Percentiles rank a stretch among this genome's conserved stretches.
Evolutionary conservation across 495 filamentous ascomycete genomes (phyloP).

Genomic region (Lepidopterella palustris): DNA sequence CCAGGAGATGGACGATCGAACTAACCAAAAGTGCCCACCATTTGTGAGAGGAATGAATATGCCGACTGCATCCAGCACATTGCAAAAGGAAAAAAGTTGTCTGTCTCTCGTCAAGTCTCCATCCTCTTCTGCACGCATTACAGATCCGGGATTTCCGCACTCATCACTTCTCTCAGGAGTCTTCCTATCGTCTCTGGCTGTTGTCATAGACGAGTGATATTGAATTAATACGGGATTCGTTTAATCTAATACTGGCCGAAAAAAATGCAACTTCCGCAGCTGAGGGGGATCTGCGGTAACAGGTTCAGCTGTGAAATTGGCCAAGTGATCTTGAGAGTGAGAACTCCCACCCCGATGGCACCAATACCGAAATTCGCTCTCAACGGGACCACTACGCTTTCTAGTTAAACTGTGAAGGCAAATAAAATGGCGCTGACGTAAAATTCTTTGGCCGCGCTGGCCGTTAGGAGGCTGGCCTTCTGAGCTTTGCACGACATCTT

Average conservation of each 20-base stretch:
- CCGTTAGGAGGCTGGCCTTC: not conserved
- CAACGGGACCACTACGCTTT: conserved; percentile 32
- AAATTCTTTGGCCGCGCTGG: conserved; percentile 9
- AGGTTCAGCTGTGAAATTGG: conserved; percentile 28
- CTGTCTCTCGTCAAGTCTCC: too few species aligned
- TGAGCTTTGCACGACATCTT: too few species aligned
- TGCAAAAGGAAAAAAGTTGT: conserved; percentile 19
- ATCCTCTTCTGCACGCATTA: too few species aligned
- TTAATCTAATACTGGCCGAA: too few species aligned
- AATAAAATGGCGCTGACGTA: conserved; percentile 37
- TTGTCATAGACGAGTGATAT: too few species aligned
- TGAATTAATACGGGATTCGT: too few species aligned
- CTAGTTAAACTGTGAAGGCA: conserved; percentile 34
- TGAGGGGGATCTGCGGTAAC: conserved; percentile 18
- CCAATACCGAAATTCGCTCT: conserved; percentile 34
- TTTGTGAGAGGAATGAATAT: conserved; percentile 30
- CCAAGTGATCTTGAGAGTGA: conserved; percentile 33
- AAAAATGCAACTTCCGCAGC: not conserved
- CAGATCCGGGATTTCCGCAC: too few species aligned
- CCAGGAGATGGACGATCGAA: too few species aligned
- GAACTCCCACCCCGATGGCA: conserved; percentile 28
- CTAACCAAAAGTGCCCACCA: conserved; percentile 28
- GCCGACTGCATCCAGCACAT: conserved; percentile 23
- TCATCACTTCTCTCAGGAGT: too few species aligned
- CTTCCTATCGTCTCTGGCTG: too few species aligned